Base-by-base conservation (phyloP, 164 flowering plant genomes). In the Tinospora cordifolia region DNA sequence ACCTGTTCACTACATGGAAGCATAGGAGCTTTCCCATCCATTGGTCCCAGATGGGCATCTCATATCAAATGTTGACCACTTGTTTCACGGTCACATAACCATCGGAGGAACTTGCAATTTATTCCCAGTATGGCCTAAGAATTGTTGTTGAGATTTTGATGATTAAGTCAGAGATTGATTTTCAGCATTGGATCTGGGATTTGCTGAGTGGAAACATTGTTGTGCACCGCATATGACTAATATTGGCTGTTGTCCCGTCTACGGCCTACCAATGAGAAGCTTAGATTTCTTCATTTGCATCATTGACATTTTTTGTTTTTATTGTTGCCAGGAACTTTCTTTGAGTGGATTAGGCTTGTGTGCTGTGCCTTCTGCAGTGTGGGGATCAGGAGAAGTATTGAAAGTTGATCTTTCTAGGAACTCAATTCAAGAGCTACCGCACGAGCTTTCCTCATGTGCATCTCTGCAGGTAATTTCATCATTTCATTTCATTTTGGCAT, bases 381-480 rank as follows among this genome's bases (percentile, higher is more conserved):
- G 95, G 91, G 88, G 87, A 80, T 80, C 96, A 39, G 80, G 78
- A 71, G 97, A 87, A n/a, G 74, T 89, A 58, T 67, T 78, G 67
- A 90, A 87, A 80, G 81, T 90, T 77, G 88, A 90, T 86, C 89
- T 94, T 68, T 87, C 97, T 44, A 82, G 75, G 72, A 94, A 94
- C 82, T 85, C 83, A 44, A 84, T 94, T 62, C 78, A 84, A 71
- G 93, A 83, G 81, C 82, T 90, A 46, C 97, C 97, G 3, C 51
- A 70, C 58, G 88, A 90, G 68, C 95, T 94, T 71, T 83, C 91
- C 10, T 84, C 84, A 3, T 89, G 93, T 75, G 72, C 73, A 66
- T 81, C 86, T 36, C 86, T 94, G 40, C 86, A 94, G 97, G 99
- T 90, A 76, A 34, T 63, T 46, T 39, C 26, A 3, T 65, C 14